phyloP scores from a whole-genome alignment of 1,284 basidiomycete genomes.

The Austropuccinia psidii region DNA sequence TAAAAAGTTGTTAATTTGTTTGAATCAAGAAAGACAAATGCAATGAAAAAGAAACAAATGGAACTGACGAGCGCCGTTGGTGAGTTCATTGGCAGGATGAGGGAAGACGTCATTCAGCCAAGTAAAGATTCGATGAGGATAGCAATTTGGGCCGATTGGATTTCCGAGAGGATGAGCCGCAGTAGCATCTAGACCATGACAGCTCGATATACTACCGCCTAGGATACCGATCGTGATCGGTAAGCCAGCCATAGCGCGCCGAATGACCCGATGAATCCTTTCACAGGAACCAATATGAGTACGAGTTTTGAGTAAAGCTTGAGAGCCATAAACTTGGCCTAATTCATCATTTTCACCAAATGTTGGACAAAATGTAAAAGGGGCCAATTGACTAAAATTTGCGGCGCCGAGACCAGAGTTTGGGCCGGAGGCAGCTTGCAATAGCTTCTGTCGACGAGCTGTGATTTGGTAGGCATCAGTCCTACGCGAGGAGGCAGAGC shows the following conservation, averaged over 20 bases:
- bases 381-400: constrained; percentile 54
- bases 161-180: constrained; percentile 54
- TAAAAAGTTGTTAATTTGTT: background rate
- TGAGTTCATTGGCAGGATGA: constrained; percentile 85
- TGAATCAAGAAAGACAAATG: background rate
- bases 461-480: constrained; percentile 37
- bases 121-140: constrained; percentile 79
- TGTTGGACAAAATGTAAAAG: constrained; percentile 81
- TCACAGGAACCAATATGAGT: constrained; percentile 74
- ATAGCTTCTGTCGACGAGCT: constrained; percentile 24
- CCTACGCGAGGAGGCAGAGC: constrained; percentile 19
- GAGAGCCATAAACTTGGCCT: constrained; percentile 67
- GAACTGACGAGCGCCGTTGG: constrained; percentile 65
- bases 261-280: constrained; percentile 70
- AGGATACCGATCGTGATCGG: constrained; percentile 84
- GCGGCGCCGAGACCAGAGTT: constrained; percentile 21
- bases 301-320: constrained; percentile 65
- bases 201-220: constrained; percentile 78
- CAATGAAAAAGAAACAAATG: no score
- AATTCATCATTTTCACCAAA: constrained; percentile 73
- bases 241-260: constrained; percentile 71
- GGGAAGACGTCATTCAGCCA: constrained; percentile 95
- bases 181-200: constrained; percentile 73
- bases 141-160: constrained; percentile 73
- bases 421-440: constrained; percentile 23